phyloP scores from a whole-genome alignment of 2,329 filamentous ascomycete genomes.

The Fusarium coffeatum region DNA sequence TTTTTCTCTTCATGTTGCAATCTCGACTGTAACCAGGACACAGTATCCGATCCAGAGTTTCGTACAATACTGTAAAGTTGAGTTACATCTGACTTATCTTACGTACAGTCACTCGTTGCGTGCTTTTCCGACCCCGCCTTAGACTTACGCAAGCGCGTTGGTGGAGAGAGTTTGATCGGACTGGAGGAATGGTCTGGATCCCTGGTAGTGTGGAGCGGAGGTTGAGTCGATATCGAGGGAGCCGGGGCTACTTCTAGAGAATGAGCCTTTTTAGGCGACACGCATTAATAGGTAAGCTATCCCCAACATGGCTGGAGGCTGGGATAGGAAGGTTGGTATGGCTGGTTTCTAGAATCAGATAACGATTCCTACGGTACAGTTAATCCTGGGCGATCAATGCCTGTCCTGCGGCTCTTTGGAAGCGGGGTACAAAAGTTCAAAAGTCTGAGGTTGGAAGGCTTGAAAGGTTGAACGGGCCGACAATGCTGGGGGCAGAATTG shows the following conservation, averaged over 20 bases:
- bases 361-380: neutral
- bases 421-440: slow-evolving; percentile 16
- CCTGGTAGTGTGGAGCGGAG: slow-evolving; percentile 28
- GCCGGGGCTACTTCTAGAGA: slow-evolving; percentile 8
- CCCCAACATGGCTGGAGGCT: slow-evolving; percentile 40
- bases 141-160: slow-evolving; percentile 42
- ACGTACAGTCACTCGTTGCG: slow-evolving; percentile 4
- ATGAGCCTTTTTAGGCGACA: slow-evolving; percentile 32
- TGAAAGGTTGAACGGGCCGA: slow-evolving; percentile 37
- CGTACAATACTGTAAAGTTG: neutral
- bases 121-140: slow-evolving; percentile 1
- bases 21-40: slow-evolving; percentile 8
- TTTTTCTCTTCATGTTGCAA: slow-evolving; percentile 1
- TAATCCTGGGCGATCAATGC: slow-evolving; percentile 20
- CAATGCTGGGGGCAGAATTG: neutral
- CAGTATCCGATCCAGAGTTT: slow-evolving; percentile 19
- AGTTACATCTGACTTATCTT: neutral
- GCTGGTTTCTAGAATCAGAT: slow-evolving; percentile 33
- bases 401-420: slow-evolving; percentile 32
- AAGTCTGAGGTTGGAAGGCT: slow-evolving; percentile 28
- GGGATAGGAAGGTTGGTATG: slow-evolving; percentile 16
- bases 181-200: slow-evolving; percentile 43
- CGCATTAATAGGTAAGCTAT: slow-evolving; percentile 23
- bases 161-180: slow-evolving; percentile 21
- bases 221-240: slow-evolving; percentile 7